Evolutionary conservation across 2,329 filamentous ascomycete species (phyloP), one percentile per base, ranked within the genome.

Genomic region (Fusarium metavorans): DNA sequence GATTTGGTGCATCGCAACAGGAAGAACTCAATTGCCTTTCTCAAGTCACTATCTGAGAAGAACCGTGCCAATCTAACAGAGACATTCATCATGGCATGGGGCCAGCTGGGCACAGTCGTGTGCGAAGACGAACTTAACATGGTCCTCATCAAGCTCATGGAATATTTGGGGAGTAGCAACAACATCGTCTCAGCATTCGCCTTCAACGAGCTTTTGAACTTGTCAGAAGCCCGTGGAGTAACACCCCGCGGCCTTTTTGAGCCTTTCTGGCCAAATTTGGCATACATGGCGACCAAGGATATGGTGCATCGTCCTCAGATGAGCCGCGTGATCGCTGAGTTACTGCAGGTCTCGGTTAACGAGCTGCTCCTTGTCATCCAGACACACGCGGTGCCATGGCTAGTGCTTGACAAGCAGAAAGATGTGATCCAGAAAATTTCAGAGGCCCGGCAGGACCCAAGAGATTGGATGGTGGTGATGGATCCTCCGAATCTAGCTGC

Each of bases 251-350:
- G 91, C 18, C 85, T 99, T 0, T 92, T 98, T 66, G 91, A 92
- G 65, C 95, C 96, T 1, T 98, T 95, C 81, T 98, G 96, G 95
- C 91, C 91, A 74, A 96, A 90, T 34, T 87, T 99, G 52, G 95
- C 95, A 1, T 93, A 96, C 68, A 89, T 92, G 59, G 92, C 94
- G 3, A 92, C 97, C 32, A 96, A 95, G 80, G 94, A 98, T 77
- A 88, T 98, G 70, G 88, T 92, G 25, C 88, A 90, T 57, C 90
- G 93, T 56, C 96, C 97, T n/a, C 94, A 97, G 77, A 93, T 95
- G 79, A 92, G 92, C 56, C 91, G 94, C 65, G 88, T 93, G 52
- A 88, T 98, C 58, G 94, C 95, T 27, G 95, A 97, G 73, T 84
- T 98, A 34, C 87, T 98, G 41, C 91, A 92, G 61, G 92, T 95